A percentile compares a stretch with the other conserved stretches of the same genome.
These are phyloP conservation scores for Polyplosphaeria fusca DNA, from an alignment of 495 filamentous ascomycete species.

Conservation along the genomic window DNA sequence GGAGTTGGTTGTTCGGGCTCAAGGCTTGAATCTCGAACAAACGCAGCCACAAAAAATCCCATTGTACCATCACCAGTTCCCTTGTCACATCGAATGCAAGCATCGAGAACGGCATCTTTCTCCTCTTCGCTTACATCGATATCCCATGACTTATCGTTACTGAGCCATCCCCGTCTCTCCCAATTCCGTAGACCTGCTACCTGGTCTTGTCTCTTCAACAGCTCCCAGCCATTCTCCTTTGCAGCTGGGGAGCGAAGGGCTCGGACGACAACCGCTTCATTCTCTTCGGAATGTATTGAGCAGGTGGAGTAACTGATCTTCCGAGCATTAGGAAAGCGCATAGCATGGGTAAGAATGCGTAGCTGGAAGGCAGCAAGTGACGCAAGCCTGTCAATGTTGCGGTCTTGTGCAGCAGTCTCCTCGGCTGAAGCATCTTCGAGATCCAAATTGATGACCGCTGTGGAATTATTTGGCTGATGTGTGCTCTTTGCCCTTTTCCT, in stretches of 20 bases:
- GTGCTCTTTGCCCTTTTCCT: conserved; percentile 16
- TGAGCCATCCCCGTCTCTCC: conserved; percentile 59
- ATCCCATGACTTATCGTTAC: conserved; percentile 15
- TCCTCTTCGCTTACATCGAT: conserved; percentile 16
- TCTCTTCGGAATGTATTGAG: conserved; percentile 80
- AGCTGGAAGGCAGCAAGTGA: conserved; percentile 49
- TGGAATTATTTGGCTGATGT: neutral
- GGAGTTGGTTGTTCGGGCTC: neutral
- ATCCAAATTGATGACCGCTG: conserved; percentile 38
- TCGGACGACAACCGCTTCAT: conserved; percentile 75
- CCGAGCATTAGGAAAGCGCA: conserved; percentile 71
- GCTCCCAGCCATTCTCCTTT: conserved; percentile 66
- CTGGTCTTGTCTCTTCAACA: conserved; percentile 68
- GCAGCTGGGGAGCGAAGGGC: conserved; percentile 67
- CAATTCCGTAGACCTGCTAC: conserved; percentile 67
- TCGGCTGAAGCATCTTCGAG: conserved; percentile 46
- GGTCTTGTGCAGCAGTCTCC: conserved; percentile 8
- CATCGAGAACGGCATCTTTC: conserved; percentile 55
- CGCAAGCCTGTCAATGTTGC: conserved; percentile 50
- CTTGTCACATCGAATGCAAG: conserved; percentile 76
- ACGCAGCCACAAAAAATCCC: conserved; percentile 69
- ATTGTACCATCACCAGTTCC: conserved; percentile 74
- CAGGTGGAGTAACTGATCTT: conserved; percentile 90
- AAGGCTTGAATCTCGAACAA: conserved; percentile 51
- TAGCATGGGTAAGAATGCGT: conserved; percentile 51